Evolutionary conservation across 1,139 yeast species (phyloP), one percentile per base, ranked within the genome.

Genomic region (Candida neerlandica): DNA sequence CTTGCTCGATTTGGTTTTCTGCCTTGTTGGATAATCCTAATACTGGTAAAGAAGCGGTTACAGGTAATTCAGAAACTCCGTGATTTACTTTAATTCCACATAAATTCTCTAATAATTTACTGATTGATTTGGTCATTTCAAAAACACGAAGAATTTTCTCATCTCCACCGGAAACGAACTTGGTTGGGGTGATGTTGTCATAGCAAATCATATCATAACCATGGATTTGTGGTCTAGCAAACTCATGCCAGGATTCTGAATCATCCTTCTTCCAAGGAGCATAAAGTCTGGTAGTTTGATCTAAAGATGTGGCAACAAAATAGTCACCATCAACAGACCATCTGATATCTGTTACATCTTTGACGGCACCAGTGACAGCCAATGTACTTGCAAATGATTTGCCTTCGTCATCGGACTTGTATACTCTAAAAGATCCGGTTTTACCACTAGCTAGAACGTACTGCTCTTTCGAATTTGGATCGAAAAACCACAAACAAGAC

Each of bases 211-310:
- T 91, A 64, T 95, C 98, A 63, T 90, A 95, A 11, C 99, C 99
- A 66, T 95, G 99, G 55, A 95, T 94, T 65, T 95, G 99, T 0
- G 99, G 99, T 58, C 99, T 80, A 1, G 97, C 90, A 66, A 94
- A 85, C 64, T 95, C 99, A 63, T 86, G 88, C 96, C 96, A 91
- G 1, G 82, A 72, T n/a, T 51, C 50, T 3, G 54, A 48, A 50
- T 75, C 67, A 6, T 70, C 64, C 7, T 57, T 57, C 4, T 57
- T 59, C 87, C 89, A 85, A 18, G 81, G 81, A 0, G 96, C 85
- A 67, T 78, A 86, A 23, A 95, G 66, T 62, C 99, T 77, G 0
- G 99, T 89, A 0, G 99, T 94, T 69, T 95, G 99, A 64, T 95
- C 99, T 46, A 89, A 70, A 0, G 96, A 78, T 0, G 97, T 89